Evolutionary conservation across 345 rosid genomes (phyloP), one percentile per base, ranked within the genome.

Genomic region (Salix caprea): DNA sequence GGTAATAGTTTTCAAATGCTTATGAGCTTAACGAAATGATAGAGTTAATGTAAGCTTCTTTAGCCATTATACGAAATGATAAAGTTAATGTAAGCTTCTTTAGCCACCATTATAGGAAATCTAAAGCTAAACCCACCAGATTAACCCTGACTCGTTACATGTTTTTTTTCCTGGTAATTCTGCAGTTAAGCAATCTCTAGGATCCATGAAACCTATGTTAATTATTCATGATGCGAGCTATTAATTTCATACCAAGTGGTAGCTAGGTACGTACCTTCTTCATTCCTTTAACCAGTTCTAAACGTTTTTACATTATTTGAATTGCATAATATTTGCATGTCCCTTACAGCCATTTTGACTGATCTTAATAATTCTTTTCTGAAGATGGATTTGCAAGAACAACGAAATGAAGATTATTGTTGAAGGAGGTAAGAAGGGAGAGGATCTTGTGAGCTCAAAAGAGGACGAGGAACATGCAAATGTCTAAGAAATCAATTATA

Each of bases 371-470:
- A 7, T 16, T 9, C 18, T 6, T 71, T 78, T 54, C n/a, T 12
- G 46, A 42, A 91, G 99, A 80, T 89, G 93, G 90, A 90, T 75
- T 77, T 54, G n/a, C 94, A 87, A 77, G 94, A 91, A 39, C 42
- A 39, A 39, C 42, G 3, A 87, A 70, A 74, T 89, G 60, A 77
- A 75, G 52, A 26, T 65, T 12, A 83, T 91, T 18, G 91, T 82
- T 67, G 80, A 90, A 80, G 82, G 88, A 78, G 82, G 85, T 24
- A 86, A 75, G 6, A 84, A 85, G 75, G 96, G 90, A 65, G 94
- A 85, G 74, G 76, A 83, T 18, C 91, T 90, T 36, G 94, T 91
- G 88, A 87, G 72, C 84, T 76, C 81, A 70, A 91, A 91, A 83
- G 91, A 88, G 84, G 82, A 86, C 23, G n/a, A 52, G 58, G 58